Base-by-base conservation (phyloP, 2,329 filamentous ascomycete species). In the Pseudopithomyces maydicus region DNA sequence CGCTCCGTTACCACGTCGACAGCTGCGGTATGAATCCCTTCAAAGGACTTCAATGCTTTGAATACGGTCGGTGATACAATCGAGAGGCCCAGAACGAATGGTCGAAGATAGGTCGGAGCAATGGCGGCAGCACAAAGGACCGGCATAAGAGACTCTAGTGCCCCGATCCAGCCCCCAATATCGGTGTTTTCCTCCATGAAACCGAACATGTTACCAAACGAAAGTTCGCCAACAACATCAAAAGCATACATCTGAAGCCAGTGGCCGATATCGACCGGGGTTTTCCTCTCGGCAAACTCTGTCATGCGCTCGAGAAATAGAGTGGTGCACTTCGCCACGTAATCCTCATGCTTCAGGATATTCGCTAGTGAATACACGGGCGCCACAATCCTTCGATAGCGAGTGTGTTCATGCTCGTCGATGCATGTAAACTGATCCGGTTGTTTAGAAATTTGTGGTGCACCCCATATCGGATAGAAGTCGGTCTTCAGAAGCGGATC, bases 141-240 rank as follows among this genome's bases (percentile, higher is more conserved):
- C 33, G 63, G 78, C 61, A 70, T 76, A 15, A 73, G 54, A 7
- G 55, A 71, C 38, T 78, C 71, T 0, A 78, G 62, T 1, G 77
- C 68, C 12, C 70, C 59, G 14, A 81, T 75, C 47, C 73, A 77
- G 7, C 70, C 70, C 22, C 74, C 72, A 52, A 78, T 64, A 56
- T 82, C 79, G 2, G 61, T 54, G 1, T 74, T 69, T 6, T 70
- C 61, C 22, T 79, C 64, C 49, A 81, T 66, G 59, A 80, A 81
- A 2, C 79, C 78, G 50, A 80, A 78, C 50, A 72, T 71, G 10
- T 70, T 67, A 19, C 78, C 74, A 44, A 79, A 81, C 20, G 72
- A 75, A 19, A 79, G 58, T 29, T 74, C 72, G 17, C 78, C 77
- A 17, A 79, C 69, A n/a, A 79, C 72, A 53, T 81, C 79, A 70